These are phyloP conservation scores for Salvia miltiorrhiza DNA, from an alignment of 257 asterid genomes.

Conservation along the genomic window DNA sequence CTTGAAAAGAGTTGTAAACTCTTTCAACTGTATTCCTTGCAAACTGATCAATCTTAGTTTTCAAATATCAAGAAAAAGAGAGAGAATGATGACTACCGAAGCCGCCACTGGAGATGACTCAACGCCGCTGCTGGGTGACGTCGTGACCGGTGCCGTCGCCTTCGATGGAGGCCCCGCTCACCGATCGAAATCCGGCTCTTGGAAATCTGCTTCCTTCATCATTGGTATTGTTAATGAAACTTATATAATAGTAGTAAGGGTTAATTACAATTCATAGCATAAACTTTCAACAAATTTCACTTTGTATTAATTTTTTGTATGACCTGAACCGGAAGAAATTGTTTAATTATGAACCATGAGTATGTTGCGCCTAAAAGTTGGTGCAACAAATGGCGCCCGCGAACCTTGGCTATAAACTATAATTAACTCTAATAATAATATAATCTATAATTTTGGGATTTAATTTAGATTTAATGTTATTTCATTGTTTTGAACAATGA, in stretches of 20 bases:
- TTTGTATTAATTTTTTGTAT: too few species aligned
- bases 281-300: too few species aligned
- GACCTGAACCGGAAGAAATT: too few species aligned
- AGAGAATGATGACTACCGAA: not conserved
- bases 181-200: slow-evolving; percentile 35
- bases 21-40: not conserved
- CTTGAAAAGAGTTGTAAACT: too few species aligned
- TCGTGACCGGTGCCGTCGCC: slow-evolving; percentile 17
- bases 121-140: slow-evolving; percentile 22
- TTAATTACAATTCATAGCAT: too few species aligned
- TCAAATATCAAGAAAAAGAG: not conserved
- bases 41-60: too few species aligned
- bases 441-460: too few species aligned
- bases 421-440: not conserved
- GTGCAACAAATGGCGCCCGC: too few species aligned
- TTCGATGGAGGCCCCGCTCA: slow-evolving; percentile 21
- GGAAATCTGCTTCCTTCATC: slow-evolving; percentile 39
- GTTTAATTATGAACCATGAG: too few species aligned
- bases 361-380: too few species aligned
- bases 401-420: too few species aligned
- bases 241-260: too few species aligned
- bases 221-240: slow-evolving; percentile 25
- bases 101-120: not conserved
- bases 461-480: not conserved
- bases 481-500: not conserved